Evolutionary conservation across 2,329 filamentous ascomycete species (phyloP).

Genomic region (Hypoxylon sp.): DNA sequence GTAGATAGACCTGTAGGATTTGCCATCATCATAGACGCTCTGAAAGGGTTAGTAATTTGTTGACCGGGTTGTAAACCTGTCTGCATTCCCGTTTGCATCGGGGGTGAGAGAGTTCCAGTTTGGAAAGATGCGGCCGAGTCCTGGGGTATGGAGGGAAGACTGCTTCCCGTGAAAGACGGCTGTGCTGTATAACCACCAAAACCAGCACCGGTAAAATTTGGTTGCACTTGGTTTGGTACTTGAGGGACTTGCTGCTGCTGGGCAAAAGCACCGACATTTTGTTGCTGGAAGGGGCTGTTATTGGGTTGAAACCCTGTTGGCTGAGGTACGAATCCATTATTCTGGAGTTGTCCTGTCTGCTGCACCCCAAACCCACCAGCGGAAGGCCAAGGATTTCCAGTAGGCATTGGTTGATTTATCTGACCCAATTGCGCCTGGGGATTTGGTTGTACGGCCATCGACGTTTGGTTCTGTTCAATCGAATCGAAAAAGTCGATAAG

Average conservation of each 20-base stretch:
- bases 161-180: constrained; percentile 61
- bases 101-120: constrained; percentile 53
- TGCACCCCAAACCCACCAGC: constrained; percentile 49
- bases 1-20: constrained; percentile 60
- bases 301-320: constrained; percentile 51
- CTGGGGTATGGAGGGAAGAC: constrained; percentile 66
- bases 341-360: constrained; percentile 44
- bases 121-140: constrained; percentile 62
- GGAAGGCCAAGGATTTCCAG: constrained; percentile 52
- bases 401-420: constrained; percentile 41
- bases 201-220: constrained; percentile 72
- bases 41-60: constrained; percentile 88
- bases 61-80: constrained; percentile 58
- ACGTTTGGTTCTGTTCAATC: constrained; percentile 87
- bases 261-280: constrained; percentile 44
- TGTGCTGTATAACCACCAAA: constrained; percentile 85
- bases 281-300: constrained; percentile 55
- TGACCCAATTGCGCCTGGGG: constrained; percentile 46
- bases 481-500: constrained; percentile 95
- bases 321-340: constrained; percentile 45
- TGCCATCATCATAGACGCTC: constrained; percentile 82
- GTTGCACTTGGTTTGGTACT: constrained; percentile 55
- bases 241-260: constrained; percentile 53
- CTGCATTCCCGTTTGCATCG: constrained; percentile 51
- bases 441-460: constrained; percentile 62